Evolutionary conservation across 768 basidiomycete genomes (phyloP).

Genomic region (Daedalea quercina): DNA sequence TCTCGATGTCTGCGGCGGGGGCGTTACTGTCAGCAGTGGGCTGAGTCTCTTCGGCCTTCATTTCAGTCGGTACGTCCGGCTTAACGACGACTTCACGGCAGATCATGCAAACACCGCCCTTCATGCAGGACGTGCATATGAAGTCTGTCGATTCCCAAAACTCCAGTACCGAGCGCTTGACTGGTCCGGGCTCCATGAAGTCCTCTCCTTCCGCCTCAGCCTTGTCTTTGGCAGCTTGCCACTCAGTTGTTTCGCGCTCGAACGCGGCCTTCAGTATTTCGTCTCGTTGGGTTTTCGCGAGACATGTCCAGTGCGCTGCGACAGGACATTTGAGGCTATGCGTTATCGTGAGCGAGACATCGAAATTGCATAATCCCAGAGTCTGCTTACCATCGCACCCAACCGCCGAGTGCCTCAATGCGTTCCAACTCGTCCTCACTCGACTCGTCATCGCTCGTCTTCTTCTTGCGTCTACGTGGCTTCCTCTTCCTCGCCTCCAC

Average conservation of each 20-base stretch:
- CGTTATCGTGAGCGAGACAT: conserved; percentile 4
- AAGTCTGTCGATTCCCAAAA: conserved; percentile 68
- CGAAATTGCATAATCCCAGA: background rate
- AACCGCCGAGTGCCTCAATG: conserved; percentile 57
- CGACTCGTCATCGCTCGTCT: conserved; percentile 37
- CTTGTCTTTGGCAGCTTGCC: conserved; percentile 23
- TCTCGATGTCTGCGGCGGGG: conserved; percentile 25
- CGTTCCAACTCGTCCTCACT: conserved; percentile 51
- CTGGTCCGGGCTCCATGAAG: conserved; percentile 23
- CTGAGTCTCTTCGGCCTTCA: background rate
- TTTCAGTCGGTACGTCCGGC: conserved; percentile 28
- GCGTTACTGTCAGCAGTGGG: background rate
- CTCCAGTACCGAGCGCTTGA: conserved; percentile 40
- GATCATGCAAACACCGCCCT: conserved; percentile 73
- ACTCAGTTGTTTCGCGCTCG: conserved; percentile 39
- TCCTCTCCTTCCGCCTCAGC: conserved; percentile 1
- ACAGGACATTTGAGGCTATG: conserved; percentile 73
- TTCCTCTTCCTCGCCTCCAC: conserved; percentile 25
- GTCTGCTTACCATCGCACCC: conserved; percentile 69
- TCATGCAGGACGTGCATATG: conserved; percentile 66
- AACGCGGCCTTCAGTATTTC: conserved; percentile 66
- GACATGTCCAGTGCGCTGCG: conserved; percentile 70
- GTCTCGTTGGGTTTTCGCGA: conserved; percentile 57
- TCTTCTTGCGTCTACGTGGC: conserved; percentile 33
- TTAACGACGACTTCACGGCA: conserved; percentile 55